These are phyloP conservation scores for Nasturtium officinale DNA, from an alignment of 345 rosid species.

Conservation along the genomic window DNA sequence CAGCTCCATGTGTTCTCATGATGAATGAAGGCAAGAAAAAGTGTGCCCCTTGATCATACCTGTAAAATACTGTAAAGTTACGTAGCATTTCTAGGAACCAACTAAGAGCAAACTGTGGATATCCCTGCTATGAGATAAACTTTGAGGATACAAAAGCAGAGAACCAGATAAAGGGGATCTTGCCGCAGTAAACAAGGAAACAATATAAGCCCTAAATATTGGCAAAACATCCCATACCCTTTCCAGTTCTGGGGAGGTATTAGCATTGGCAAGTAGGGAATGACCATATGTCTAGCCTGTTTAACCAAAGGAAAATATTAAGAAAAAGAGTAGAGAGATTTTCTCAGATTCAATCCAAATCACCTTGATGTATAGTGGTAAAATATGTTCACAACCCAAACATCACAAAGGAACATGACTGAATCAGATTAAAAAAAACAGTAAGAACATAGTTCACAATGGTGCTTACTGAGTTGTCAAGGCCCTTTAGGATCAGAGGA, in stretches of 20 bases:
- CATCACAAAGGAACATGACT: constrained; percentile 20
- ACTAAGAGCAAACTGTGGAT: constrained; percentile 13
- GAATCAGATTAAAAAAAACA: constrained; percentile 16
- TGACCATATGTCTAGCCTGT: constrained; percentile 98
- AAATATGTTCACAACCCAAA: constrained; percentile 19
- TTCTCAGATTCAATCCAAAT: constrained; percentile 23
- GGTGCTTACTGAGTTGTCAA: constrained; percentile 84
- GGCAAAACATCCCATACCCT: constrained; percentile 61
- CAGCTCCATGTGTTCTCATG: constrained; percentile 96
- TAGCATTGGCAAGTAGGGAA: constrained; percentile 98
- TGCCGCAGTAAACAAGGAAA: constrained; percentile 15
- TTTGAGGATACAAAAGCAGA: constrained; percentile 29
- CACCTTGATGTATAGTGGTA: constrained; percentile 25
- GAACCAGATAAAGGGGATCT: constrained; percentile 4
- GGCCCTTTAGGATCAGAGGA: constrained; percentile 75
- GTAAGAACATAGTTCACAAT: constrained; percentile 25
- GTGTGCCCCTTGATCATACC: constrained; percentile 89
- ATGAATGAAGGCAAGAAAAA: constrained; percentile 80
- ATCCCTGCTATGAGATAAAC: neutral
- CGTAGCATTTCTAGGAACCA: constrained; percentile 32
- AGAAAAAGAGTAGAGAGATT: constrained; percentile 27
- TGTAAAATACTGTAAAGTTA: constrained; percentile 46
- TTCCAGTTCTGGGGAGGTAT: constrained; percentile 92
- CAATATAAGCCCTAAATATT: constrained; percentile 10
- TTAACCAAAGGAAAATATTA: constrained; percentile 35